These are phyloP conservation scores for Auricularia heimuer DNA, from an alignment of 768 basidiomycete genomes.

Conservation along the genomic window DNA sequence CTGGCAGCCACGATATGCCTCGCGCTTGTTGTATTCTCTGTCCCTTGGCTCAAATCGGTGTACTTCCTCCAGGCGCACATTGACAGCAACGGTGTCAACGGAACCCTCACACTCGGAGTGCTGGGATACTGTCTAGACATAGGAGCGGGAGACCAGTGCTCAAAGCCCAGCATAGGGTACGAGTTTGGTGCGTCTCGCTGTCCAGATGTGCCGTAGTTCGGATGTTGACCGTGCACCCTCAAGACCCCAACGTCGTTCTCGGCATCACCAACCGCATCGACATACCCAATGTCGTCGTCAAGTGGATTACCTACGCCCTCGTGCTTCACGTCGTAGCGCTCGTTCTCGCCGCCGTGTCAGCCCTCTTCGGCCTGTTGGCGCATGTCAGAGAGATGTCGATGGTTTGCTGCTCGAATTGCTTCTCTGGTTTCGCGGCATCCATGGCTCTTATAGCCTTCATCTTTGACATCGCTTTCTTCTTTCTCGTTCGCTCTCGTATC, in stretches of 20 bases:
- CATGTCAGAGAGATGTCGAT: slow-evolving; percentile 83
- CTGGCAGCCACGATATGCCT: slow-evolving; percentile 70
- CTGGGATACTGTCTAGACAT: slow-evolving; percentile 77
- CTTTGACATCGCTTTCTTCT: slow-evolving; percentile 88
- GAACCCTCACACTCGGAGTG: slow-evolving; percentile 74
- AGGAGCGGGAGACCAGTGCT: slow-evolving; percentile 48
- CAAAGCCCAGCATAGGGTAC: slow-evolving; percentile 76
- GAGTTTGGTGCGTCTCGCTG: slow-evolving; percentile 56
- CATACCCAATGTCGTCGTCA: slow-evolving; percentile 75
- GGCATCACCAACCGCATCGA: slow-evolving; percentile 53
- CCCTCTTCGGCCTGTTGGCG: slow-evolving; percentile 78
- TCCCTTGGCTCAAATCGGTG: slow-evolving; percentile 80
- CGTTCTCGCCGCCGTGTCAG: slow-evolving; percentile 54
- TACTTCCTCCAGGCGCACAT: slow-evolving; percentile 80
- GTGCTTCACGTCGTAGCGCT: slow-evolving; percentile 89
- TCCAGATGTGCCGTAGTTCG: background rate
- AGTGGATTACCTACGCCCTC: slow-evolving; percentile 93
- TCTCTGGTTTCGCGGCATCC: slow-evolving; percentile 72
- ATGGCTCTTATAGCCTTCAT: slow-evolving; percentile 81
- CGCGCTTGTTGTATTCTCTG: slow-evolving; percentile 81
- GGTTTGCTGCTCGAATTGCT: slow-evolving; percentile 69
- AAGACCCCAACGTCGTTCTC: slow-evolving; percentile 77
- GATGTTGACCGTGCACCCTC: background rate
- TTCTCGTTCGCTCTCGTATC: slow-evolving; percentile 78
- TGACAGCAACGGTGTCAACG: slow-evolving; percentile 34